Percentiles rank a stretch among this genome's conserved stretches.
Conservation (phyloP, 2,329 filamentous ascomycete species). For the Phoma sp. region DNA sequence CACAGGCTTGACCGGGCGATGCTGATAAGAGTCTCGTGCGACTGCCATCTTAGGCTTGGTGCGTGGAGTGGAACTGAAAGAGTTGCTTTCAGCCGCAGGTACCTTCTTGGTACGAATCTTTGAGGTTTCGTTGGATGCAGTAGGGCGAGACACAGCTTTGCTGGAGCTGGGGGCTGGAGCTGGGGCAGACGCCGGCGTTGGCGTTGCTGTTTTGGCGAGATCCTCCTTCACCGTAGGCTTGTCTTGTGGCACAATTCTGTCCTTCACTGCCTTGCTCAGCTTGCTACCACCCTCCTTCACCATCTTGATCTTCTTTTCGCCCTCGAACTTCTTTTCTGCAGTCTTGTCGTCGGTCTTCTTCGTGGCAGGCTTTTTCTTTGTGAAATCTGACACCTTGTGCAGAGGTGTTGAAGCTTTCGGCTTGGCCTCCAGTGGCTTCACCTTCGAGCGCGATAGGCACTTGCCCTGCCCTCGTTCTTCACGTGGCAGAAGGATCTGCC, state of each 20-base stretch:
- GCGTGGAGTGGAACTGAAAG: conserved; percentile 33
- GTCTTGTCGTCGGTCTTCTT: conserved; percentile 55
- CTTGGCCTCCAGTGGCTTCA: conserved; percentile 51
- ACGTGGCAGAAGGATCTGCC: conserved; percentile 66
- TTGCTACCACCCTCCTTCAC: conserved; percentile 30
- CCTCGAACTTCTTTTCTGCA: conserved; percentile 29
- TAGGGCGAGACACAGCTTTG: conserved; percentile 28
- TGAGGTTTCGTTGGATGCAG: conserved; percentile 29
- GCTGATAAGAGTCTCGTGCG: conserved; percentile 32
- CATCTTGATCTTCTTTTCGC: conserved; percentile 33
- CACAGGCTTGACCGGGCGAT: conserved; percentile 40
- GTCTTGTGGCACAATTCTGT: conserved; percentile 27
- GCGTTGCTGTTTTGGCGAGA: conserved; percentile 23
- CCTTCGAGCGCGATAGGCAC: conserved; percentile 64
- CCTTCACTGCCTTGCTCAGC: conserved; percentile 36
- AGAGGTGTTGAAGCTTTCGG: conserved; percentile 44
- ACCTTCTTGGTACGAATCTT: conserved; percentile 42
- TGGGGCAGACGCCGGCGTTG: conserved; percentile 22
- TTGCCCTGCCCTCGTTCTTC: conserved; percentile 68
- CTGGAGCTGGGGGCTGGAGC: conserved; percentile 22
- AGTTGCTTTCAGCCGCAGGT: conserved; percentile 26
- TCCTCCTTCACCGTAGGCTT: conserved; percentile 32
- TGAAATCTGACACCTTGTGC: conserved; percentile 49
- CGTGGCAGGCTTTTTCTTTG: conserved; percentile 51
- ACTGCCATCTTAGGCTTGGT: conserved; percentile 39